These are phyloP conservation scores for Cyclotella atomus DNA, from an alignment of 108 stramenopile species.

Conservation along the genomic window DNA sequence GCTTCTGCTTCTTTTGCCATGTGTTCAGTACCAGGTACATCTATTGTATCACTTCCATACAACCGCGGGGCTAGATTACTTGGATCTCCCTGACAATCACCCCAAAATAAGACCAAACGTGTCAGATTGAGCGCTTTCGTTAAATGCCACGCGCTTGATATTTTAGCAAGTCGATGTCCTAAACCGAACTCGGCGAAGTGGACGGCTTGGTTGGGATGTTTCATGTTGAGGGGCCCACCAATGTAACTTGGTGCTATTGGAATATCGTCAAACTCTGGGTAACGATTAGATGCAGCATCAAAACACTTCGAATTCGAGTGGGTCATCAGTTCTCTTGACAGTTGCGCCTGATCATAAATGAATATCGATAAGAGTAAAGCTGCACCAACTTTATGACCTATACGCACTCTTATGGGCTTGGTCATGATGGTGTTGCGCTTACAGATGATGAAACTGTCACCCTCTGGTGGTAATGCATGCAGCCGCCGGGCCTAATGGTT, in stretches of 20 bases:
- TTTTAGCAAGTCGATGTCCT: slow-evolving; percentile 10
- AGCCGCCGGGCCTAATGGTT: too few species aligned
- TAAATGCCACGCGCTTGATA: slow-evolving; percentile 19
- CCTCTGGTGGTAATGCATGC: too few species aligned
- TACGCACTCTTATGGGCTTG: not conserved
- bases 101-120: slow-evolving; percentile 14
- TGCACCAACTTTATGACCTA: not conserved
- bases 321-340: not conserved
- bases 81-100: slow-evolving; percentile 15
- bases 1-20: not conserved
- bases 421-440: too few species aligned
- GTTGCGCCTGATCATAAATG: not conserved
- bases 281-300: too few species aligned
- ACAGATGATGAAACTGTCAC: too few species aligned
- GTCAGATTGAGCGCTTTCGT: slow-evolving; percentile 11
- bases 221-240: not conserved
- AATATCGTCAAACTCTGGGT: not conserved
- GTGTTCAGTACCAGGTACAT: slow-evolving; percentile 23
- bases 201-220: slow-evolving; percentile 25
- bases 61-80: not conserved
- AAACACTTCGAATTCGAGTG: not conserved
- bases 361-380: not conserved
- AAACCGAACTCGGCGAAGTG: slow-evolving; percentile 42
- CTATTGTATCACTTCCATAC: slow-evolving; percentile 39
- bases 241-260: not conserved